Evolutionary conservation across 148 eudicot species (phyloP).

Genomic region (Chenopodium formosanum): DNA sequence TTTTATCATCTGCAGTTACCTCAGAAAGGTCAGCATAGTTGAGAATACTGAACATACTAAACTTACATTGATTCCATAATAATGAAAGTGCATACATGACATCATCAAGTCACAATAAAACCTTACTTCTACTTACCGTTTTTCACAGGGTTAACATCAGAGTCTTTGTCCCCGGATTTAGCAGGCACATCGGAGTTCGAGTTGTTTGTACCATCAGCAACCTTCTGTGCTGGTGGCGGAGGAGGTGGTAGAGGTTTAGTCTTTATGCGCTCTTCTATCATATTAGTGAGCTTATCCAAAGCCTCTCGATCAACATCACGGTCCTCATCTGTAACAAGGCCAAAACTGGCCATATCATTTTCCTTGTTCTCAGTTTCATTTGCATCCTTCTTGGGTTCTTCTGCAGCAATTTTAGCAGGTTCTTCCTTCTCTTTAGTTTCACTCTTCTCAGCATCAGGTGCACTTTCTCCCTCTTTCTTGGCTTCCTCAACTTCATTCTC

Average conservation of each 20-base stretch:
- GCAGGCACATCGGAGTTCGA: slow-evolving; percentile 58
- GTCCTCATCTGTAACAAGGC: slow-evolving; percentile 83
- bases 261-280: slow-evolving; percentile 82
- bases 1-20: slow-evolving; percentile 54
- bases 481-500: slow-evolving; percentile 47
- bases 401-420: slow-evolving; percentile 45
- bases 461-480: slow-evolving; percentile 51
- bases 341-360: slow-evolving; percentile 56
- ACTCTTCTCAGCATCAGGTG: slow-evolving; percentile 32
- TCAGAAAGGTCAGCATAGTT: slow-evolving; percentile 15
- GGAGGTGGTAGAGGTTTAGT: slow-evolving; percentile 78
- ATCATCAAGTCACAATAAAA: not conserved
- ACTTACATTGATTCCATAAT: not conserved
- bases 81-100: not conserved
- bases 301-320: slow-evolving; percentile 69
- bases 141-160: slow-evolving; percentile 50
- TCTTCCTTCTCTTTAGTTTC: slow-evolving; percentile 47
- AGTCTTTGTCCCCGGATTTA: slow-evolving; percentile 66
- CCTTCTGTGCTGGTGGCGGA: slow-evolving; percentile 51
- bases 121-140: slow-evolving; percentile 42
- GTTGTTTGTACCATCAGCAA: slow-evolving; percentile 41
- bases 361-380: slow-evolving; percentile 52
- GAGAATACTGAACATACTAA: not conserved
- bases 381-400: slow-evolving; percentile 55
- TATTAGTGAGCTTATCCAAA: slow-evolving; percentile 57